Conservation (phyloP, 805 yeast genomes). For the Hemisphaericaspora nanyangensis region DNA sequence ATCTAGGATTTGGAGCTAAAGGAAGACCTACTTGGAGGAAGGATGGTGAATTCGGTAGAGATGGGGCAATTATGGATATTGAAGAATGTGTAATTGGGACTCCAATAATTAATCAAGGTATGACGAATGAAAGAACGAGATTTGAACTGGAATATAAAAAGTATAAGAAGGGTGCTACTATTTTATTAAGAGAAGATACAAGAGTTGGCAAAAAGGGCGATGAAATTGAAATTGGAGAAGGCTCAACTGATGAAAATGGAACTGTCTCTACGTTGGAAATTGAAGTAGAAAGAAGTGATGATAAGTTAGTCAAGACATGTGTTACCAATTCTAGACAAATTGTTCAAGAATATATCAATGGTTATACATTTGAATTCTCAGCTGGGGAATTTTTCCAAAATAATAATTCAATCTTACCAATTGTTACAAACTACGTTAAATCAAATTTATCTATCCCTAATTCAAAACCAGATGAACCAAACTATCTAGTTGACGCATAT, state of each 20-base stretch:
- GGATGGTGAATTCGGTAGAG: slow-evolving; percentile 63
- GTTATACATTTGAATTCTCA: slow-evolving; percentile 76
- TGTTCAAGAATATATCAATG: slow-evolving; percentile 73
- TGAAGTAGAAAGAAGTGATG: slow-evolving; percentile 19
- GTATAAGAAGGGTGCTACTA: slow-evolving; percentile 78
- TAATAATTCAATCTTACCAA: slow-evolving; percentile 85
- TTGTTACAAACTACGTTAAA: slow-evolving; percentile 77
- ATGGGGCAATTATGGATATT: slow-evolving; percentile 70
- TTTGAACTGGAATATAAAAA: slow-evolving; percentile 46
- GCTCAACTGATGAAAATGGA: slow-evolving; percentile 42
- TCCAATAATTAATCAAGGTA: slow-evolving; percentile 65
- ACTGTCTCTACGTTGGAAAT: slow-evolving; percentile 23
- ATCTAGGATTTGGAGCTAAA: slow-evolving; percentile 85
- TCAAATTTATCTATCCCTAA: slow-evolving; percentile 52
- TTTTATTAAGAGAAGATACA: slow-evolving; percentile 78
- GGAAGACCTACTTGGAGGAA: slow-evolving; percentile 72
- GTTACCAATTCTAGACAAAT: slow-evolving; percentile 75
- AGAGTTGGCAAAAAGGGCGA: slow-evolving; percentile 27
- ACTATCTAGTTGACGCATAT: slow-evolving; percentile 86
- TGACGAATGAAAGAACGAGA: slow-evolving; percentile 60
- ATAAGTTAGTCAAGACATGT: slow-evolving; percentile 57
- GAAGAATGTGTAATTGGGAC: slow-evolving; percentile 95
- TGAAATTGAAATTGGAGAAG: slow-evolving; percentile 26
- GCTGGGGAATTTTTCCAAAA: slow-evolving; percentile 98
- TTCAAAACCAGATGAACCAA: slow-evolving; percentile 26